Percentiles rank a stretch among this genome's conserved stretches.
Conservation (phyloP, 192 early-diverging fungal genomes). For the Backusella morwellensis region DNA sequence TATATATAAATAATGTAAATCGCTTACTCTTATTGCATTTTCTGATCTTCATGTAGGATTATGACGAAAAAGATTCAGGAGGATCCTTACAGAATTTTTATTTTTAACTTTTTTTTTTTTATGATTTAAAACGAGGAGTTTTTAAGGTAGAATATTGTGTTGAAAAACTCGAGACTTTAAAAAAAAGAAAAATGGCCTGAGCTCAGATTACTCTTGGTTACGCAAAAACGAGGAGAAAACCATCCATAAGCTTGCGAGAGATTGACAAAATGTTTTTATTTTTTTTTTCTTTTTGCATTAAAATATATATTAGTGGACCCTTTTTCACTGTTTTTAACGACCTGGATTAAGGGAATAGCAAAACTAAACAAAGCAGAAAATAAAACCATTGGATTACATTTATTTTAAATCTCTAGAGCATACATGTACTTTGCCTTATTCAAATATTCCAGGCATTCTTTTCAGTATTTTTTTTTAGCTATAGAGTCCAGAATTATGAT, state of each 20-base stretch:
- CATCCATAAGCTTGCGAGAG: neutral
- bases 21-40: neutral
- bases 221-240: neutral
- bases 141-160: neutral
- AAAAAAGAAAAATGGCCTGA: neutral
- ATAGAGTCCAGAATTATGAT: neutral
- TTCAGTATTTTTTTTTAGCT: neutral
- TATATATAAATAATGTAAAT: neutral
- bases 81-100: constrained; percentile 1
- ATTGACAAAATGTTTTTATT: neutral
- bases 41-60: neutral
- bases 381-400: no score
- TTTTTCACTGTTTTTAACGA: neutral
- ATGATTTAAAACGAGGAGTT: neutral
- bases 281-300: neutral
- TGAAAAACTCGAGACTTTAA: neutral
- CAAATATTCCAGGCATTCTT: neutral
- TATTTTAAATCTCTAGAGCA: no score
- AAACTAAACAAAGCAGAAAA: neutral
- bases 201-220: neutral
- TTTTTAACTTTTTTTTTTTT: neutral
- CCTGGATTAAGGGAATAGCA: neutral
- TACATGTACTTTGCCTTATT: no score
- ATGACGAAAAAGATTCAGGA: neutral
- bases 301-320: neutral